Base-by-base conservation (phyloP, 2,329 filamentous ascomycete species). In the Hymenotorrendiella dingleyae region DNA sequence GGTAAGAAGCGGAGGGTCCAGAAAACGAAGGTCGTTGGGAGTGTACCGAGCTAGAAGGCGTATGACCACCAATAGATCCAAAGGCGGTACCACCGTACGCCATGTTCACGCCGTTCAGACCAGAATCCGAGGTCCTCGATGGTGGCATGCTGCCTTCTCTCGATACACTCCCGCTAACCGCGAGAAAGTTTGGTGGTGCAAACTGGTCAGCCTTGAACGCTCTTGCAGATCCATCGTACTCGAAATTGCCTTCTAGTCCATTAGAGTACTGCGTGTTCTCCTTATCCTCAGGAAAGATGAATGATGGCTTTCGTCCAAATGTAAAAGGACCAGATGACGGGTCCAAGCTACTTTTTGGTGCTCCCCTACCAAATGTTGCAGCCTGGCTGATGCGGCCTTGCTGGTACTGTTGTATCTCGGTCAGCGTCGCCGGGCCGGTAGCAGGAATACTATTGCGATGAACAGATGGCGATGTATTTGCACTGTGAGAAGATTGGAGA, bases 381-480 rank as follows among this genome's bases (percentile, higher is more conserved):
- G 58, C 62, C 44, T 69, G 67, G n/a, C 67, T 67, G 27, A 74
- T 69, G n/a, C 71, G 68, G 2, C 67, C 58, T 26, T 27, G 69
- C 57, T 22, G 66, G 60, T 49, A 65, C 36, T 66, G 71, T 32
- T 66, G 60, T 9, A 69, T 52, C 32, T 74, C 73, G 26, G 62
- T 55, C 6, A 70, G 54, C n/a, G 54, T 55, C 23, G 60, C 56
- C 17, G 54, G 45, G 14, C 60, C 54, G 1, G 61, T 54, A 48
- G 59, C 63, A 23, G 68, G 61, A 22, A 70, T 68, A 43, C 64
- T 67, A 30, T 75, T 67, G 47, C 77, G 71, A 24, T 70, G 69
- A 43, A 75, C 69, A 32, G 72, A 72, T 3, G 82, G 80, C 11
- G 82, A 84, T 24, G 73, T 73, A 50, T 68, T 76, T 43, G 70